Conservation (phyloP, 1,284 basidiomycete species). For the Leucoagaricus sp. region DNA sequence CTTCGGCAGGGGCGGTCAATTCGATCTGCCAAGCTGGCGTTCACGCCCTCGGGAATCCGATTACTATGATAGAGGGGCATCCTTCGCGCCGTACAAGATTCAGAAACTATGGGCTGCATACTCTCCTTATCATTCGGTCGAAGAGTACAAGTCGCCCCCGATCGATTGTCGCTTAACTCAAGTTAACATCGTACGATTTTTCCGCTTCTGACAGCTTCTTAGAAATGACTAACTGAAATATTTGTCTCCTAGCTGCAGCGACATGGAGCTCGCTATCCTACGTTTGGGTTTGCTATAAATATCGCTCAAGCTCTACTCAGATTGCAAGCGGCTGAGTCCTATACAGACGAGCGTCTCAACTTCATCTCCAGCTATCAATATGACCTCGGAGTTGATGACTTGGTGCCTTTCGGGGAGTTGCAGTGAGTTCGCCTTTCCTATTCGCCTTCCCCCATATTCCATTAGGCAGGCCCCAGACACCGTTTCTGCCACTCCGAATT, state of each 20-base stretch:
- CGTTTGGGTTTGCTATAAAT: constrained; percentile 42
- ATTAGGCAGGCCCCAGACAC: no score
- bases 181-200: constrained; percentile 60
- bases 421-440: constrained; percentile 51
- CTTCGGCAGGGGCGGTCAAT: no score
- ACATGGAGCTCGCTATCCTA: constrained; percentile 83
- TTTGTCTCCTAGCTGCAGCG: constrained; percentile 65
- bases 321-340: constrained; percentile 44
- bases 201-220: not conserved
- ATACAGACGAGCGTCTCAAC: constrained; percentile 47
- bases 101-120: constrained; percentile 55
- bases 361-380: constrained; percentile 67
- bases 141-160: constrained; percentile 49
- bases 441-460: constrained; percentile 3
- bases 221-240: constrained; percentile 14
- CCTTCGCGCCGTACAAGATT: constrained; percentile 21
- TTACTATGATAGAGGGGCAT: constrained; percentile 1
- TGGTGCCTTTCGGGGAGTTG: constrained; percentile 71
- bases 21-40: no score
- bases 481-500: no score
- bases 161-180: constrained; percentile 55
- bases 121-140: constrained; percentile 56
- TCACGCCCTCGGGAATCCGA: not conserved
- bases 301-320: constrained; percentile 57
- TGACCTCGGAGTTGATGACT: constrained; percentile 55